Evolutionary conservation across 768 basidiomycete genomes (phyloP).

Genomic region (Aureoboletus auriporus): DNA sequence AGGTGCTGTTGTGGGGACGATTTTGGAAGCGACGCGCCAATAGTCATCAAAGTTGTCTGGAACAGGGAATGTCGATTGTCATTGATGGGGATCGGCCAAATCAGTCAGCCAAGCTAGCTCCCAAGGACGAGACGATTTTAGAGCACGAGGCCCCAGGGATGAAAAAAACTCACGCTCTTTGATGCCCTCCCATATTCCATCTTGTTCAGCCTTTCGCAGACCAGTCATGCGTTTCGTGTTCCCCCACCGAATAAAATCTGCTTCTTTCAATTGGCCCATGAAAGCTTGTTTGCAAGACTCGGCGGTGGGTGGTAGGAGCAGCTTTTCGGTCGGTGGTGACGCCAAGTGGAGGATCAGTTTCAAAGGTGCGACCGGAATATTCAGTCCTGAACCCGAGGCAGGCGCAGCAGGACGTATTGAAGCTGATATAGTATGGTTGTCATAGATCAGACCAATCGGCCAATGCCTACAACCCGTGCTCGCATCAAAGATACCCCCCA

Average conservation of each 20-base stretch:
- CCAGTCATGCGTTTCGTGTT: conserved; percentile 93
- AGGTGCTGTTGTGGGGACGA: conserved; percentile 76
- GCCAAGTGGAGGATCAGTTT: conserved; percentile 84
- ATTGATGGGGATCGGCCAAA: conserved; percentile 13
- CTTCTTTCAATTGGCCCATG: conserved; percentile 95
- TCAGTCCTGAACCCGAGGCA: conserved; percentile 38
- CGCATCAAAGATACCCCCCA: conserved; percentile 8
- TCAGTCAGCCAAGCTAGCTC: conserved; percentile 21
- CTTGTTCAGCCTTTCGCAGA: conserved; percentile 86
- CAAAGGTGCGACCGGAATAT: conserved; percentile 48
- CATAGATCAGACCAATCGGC: conserved; percentile 93
- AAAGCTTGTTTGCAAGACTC: conserved; percentile 92
- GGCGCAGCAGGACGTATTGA: conserved; percentile 43
- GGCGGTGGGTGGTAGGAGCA: conserved; percentile 72
- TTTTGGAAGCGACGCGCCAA: conserved; percentile 90
- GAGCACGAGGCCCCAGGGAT: conserved; percentile 19
- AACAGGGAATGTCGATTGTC: conserved; percentile 8
- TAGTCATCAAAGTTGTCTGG: conserved; percentile 95
- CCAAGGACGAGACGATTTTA: conserved; percentile 6
- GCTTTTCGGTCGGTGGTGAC: conserved; percentile 81
- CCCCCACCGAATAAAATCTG: conserved; percentile 96
- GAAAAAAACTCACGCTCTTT: conserved; percentile 72
- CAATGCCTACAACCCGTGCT: conserved; percentile 73
- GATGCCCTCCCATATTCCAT: conserved; percentile 96
- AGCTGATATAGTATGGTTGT: conserved; percentile 67